Base-by-base conservation (phyloP, 2,329 filamentous ascomycete species). In the Pyricularia grisea region DNA sequence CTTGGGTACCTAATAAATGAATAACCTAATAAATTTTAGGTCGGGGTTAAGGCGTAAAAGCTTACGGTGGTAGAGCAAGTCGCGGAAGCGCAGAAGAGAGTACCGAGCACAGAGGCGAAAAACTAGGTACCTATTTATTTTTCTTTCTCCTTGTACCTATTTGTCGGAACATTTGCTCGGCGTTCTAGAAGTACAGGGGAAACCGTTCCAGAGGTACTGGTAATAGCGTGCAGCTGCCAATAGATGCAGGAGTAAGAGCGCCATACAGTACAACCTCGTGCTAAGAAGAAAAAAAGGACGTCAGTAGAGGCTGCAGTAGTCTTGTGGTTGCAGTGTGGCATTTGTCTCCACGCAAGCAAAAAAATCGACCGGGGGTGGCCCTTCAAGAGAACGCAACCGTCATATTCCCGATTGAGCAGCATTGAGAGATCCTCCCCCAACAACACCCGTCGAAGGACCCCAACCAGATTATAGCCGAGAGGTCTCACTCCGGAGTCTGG, bases 351-450 rank as follows among this genome's bases (percentile, higher is more conserved):
- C 42, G 42, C 42, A 42, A 27, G 42, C 42, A 55, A 55, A 55
- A 20, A n/a, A 55, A 55, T 55, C 20, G 42, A 55, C 42, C 42
- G 42, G 42, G 42, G 42, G 42, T 55, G 42, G 42, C 42, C 42
- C 42, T 9, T 55, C 42, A 55, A 55, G 42, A 55, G 20, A 55
- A 55, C 42, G 20, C 42, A 55, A n/a, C 42, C 42, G 42, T 55
- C 42, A 55, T 55, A 55, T 55, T 55, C 42, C 42, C 42, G 42
- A 55, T 55, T 55, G 42, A 55, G 42, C 42, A 55, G 42, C 42
- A 69, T 71, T 69, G 70, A 71, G 66, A 70, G 65, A 31, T 36
- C 65, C 30, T 36, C 36, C 30, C 65, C 65, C 64, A 66, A 66
- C 64, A 66, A 66, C 65, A 66, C 30, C 65, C 28, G 7, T 66